phyloP scores from a whole-genome alignment of 257 asterid species.

The Handroanthus guayacan region DNA sequence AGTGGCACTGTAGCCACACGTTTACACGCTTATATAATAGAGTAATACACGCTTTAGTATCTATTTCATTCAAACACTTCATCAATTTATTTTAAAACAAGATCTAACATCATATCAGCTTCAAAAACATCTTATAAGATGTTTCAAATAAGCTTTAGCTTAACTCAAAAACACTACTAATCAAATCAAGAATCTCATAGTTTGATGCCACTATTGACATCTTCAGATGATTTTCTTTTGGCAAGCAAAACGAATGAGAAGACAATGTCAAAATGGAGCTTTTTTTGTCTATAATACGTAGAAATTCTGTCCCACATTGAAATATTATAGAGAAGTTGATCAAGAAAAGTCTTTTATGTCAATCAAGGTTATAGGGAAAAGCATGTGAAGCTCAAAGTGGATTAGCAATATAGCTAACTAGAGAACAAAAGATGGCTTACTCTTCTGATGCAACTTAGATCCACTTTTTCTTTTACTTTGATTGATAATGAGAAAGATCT shows the following conservation, averaged over 20 bases:
- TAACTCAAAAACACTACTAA: neutral
- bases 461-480: conserved; percentile 15
- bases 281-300: neutral
- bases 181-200: conserved; percentile 1
- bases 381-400: conserved; percentile 21
- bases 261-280: conserved; percentile 14
- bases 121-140: too few relatives aligned
- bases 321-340: neutral
- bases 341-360: conserved; percentile 5
- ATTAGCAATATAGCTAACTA: conserved; percentile 18
- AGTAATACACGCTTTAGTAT: too few relatives aligned
- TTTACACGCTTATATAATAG: too few relatives aligned
- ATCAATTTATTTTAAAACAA: too few relatives aligned
- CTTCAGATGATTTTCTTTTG: conserved; percentile 25
- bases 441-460: conserved; percentile 25
- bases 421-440: conserved; percentile 22
- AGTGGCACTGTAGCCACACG: too few relatives aligned
- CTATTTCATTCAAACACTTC: too few relatives aligned
- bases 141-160: too few relatives aligned
- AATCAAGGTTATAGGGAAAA: conserved; percentile 17
- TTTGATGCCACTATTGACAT: conserved; percentile 26
- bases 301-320: conserved; percentile 23
- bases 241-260: conserved; percentile 26
- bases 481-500: neutral
- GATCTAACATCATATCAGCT: too few relatives aligned